Conservation (phyloP, 2,329 filamentous ascomycete genomes). For the Curvularia eragrostidis region DNA sequence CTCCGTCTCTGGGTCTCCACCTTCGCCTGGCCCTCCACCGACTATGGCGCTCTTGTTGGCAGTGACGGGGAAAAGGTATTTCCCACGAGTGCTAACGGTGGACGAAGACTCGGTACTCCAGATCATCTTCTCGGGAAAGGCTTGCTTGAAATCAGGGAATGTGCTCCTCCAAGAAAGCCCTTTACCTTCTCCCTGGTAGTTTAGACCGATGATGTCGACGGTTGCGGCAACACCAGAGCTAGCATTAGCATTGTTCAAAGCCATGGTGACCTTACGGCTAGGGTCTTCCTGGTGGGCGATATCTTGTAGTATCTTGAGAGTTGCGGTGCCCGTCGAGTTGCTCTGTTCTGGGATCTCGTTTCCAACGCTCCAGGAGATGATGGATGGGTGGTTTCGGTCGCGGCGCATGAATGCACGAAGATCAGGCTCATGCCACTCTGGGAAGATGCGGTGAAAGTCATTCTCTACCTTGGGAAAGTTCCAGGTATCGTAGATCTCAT, state of each 20-base stretch:
- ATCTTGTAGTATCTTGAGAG: constrained; percentile 49
- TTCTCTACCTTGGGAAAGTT: constrained; percentile 54
- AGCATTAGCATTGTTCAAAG: constrained; percentile 57
- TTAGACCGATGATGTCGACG: constrained; percentile 60
- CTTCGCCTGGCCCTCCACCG: constrained; percentile 38
- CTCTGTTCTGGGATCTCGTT: constrained; percentile 62
- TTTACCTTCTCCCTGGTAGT: constrained; percentile 63
- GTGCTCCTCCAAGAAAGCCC: constrained; percentile 49
- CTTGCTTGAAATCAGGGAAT: constrained; percentile 55
- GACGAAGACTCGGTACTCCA: constrained; percentile 47
- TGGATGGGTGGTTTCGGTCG: constrained; percentile 63
- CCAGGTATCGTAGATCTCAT: constrained; percentile 64
- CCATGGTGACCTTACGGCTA: constrained; percentile 55
- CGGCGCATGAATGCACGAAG: constrained; percentile 60
- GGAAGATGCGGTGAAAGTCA: constrained; percentile 61
- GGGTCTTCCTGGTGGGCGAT: constrained; percentile 58
- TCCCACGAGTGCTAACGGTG: constrained; percentile 58
- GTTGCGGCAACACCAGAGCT: constrained; percentile 49
- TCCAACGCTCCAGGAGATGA: constrained; percentile 61
- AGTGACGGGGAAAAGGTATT: constrained; percentile 61
- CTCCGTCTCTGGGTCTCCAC: constrained; percentile 45
- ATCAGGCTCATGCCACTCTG: constrained; percentile 62
- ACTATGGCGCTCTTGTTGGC: constrained; percentile 49
- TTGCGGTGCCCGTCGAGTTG: constrained; percentile 40
- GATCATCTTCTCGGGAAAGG: constrained; percentile 57